Evolutionary conservation across 306 rosid genomes (phyloP).

Genomic region (Quercus variabilis): DNA sequence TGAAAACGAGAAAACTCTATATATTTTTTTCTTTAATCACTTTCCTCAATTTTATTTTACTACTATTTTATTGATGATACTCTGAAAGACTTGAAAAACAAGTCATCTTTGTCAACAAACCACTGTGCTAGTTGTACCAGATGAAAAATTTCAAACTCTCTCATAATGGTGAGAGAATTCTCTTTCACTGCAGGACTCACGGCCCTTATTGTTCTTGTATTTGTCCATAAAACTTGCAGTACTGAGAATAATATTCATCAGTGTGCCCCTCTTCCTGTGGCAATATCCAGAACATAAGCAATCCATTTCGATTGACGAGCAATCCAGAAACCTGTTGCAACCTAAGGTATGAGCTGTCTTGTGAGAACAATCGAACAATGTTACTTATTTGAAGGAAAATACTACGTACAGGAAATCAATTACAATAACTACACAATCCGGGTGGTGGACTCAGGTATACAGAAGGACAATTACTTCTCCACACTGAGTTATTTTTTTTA

Average conservation of each 20-base stretch:
- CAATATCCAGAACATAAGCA: conserved; percentile 12
- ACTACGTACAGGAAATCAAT: conserved; percentile 26
- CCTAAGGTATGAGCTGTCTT: background rate
- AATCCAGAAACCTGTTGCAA: background rate
- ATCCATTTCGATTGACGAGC: conserved; percentile 22
- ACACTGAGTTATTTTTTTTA: background rate
- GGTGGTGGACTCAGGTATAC: conserved; percentile 7
- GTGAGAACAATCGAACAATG: conserved; percentile 20
- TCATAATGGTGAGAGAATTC: background rate
- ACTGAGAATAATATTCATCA: background rate
- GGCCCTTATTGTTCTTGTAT: background rate
- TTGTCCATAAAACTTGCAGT: background rate
- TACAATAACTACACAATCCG: conserved; percentile 27
- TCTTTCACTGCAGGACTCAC: background rate
- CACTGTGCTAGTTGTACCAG: no score
- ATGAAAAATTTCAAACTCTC: background rate
- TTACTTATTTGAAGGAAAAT: background rate
- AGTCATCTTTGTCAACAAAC: no score
- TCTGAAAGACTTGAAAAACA: no score
- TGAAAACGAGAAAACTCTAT: no score
- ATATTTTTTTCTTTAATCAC: no score
- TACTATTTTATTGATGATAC: no score
- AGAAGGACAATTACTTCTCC: background rate
- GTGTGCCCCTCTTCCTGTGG: conserved; percentile 17
- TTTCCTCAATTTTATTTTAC: no score